These are phyloP conservation scores for Rhododendron kiyosumense DNA, from an alignment of 148 eudicot species.

Conservation along the genomic window DNA sequence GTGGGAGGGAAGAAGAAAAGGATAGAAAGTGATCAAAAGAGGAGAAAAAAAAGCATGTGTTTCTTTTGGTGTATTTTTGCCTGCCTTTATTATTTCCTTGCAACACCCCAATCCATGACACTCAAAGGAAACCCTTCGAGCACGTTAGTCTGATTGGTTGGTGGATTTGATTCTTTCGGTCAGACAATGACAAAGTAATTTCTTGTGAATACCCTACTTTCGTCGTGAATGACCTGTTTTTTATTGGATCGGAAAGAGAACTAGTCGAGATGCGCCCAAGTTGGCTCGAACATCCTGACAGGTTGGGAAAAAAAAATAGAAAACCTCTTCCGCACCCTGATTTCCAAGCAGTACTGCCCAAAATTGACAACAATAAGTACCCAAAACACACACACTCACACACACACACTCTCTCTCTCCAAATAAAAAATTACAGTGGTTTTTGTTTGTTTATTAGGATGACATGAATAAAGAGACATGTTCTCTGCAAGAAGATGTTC, in stretches of 20 bases:
- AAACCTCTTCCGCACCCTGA: neutral
- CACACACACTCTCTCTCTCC: neutral
- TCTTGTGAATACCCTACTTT: neutral
- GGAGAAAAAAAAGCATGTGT: conserved; percentile 8
- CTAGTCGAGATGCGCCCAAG: accelerated
- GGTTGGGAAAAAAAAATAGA: neutral
- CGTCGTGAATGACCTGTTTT: neutral
- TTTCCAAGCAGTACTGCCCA: conserved; percentile 15
- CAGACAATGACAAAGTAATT: too few species aligned
- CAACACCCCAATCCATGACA: too few species aligned
- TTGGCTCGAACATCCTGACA: accelerated
- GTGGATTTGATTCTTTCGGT: neutral
- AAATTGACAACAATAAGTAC: neutral
- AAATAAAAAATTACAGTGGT: neutral
- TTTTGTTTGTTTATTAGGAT: neutral
- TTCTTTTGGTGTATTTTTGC: conserved; percentile 10
- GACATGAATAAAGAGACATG: conserved; percentile 51
- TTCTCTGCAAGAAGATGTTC: conserved; percentile 65
- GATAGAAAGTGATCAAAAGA: neutral
- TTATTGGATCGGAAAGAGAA: neutral
- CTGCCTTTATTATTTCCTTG: neutral
- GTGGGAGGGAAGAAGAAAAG: neutral
- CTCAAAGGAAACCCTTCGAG: too few species aligned
- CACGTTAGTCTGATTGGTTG: neutral
- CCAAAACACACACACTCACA: neutral